Evolutionary conservation across 192 early-diverging fungal species (phyloP).

Genomic region (Rhizophagus prolifer): DNA sequence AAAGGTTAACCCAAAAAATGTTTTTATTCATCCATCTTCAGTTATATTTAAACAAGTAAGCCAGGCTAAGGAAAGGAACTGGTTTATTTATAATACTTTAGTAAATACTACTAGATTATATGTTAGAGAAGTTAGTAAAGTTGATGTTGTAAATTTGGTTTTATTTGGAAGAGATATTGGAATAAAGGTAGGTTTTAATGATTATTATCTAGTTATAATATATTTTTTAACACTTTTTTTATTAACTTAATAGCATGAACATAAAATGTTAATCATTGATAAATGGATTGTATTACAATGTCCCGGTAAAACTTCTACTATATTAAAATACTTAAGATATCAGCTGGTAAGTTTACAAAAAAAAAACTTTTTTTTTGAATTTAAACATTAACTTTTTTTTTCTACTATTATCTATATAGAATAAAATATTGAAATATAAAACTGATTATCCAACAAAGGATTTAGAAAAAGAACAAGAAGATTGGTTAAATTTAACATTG

Average conservation of each 20-base stretch:
- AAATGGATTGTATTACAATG: slow-evolving; percentile 56
- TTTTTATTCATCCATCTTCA: slow-evolving; percentile 83
- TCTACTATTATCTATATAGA: slow-evolving; percentile 19
- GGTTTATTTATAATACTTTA: slow-evolving; percentile 54
- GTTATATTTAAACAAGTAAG: slow-evolving; percentile 36
- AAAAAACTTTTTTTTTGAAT: neutral
- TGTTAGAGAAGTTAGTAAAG: slow-evolving; percentile 49
- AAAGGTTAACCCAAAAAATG: slow-evolving; percentile 41
- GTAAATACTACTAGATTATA: slow-evolving; percentile 50
- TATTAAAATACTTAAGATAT: slow-evolving; percentile 53
- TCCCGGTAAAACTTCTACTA: slow-evolving; percentile 48
- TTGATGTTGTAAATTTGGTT: slow-evolving; percentile 45
- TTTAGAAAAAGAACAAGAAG: slow-evolving; percentile 18
- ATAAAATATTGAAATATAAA: slow-evolving; percentile 33
- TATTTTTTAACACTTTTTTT: neutral
- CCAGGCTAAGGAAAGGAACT: slow-evolving; percentile 22
- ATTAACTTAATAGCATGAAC: neutral
- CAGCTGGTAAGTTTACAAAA: slow-evolving; percentile 41
- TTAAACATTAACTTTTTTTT: neutral
- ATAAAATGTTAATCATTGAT: slow-evolving; percentile 40
- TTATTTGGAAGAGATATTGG: slow-evolving; percentile 51
- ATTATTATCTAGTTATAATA: neutral
- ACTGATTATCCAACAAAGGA: slow-evolving; percentile 36
- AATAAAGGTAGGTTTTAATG: slow-evolving; percentile 40
- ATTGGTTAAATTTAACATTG: slow-evolving; percentile 10